These are phyloP conservation scores for Ajuga chamaepitys DNA, from an alignment of 257 asterid species.

Conservation along the genomic window DNA sequence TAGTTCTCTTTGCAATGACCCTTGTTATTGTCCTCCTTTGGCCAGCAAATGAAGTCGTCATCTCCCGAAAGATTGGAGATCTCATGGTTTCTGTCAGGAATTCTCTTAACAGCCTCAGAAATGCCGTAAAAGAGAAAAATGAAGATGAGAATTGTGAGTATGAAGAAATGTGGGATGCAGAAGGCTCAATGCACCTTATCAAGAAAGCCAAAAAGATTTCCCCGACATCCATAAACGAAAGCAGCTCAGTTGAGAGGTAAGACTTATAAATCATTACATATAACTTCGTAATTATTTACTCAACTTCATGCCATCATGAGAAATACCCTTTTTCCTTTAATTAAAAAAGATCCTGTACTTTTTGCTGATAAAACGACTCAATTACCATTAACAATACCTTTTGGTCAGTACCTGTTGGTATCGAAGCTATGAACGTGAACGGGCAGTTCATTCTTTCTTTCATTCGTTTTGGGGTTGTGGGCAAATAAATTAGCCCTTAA, in stretches of 20 bases:
- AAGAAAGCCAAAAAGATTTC: conserved; percentile 53
- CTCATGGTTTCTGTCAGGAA: conserved; percentile 31
- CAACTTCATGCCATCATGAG: too few relatives aligned
- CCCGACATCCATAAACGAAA: conserved; percentile 23
- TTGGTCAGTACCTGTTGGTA: too few relatives aligned
- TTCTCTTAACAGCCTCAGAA: conserved; percentile 34
- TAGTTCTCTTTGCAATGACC: conserved; percentile 60
- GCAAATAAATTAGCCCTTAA: too few relatives aligned
- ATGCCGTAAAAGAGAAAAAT: conserved; percentile 51
- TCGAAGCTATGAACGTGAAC: too few relatives aligned
- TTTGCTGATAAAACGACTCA: too few relatives aligned
- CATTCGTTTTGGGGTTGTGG: too few relatives aligned
- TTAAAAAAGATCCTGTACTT: too few relatives aligned
- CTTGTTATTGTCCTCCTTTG: conserved; percentile 49
- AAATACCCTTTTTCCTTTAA: too few relatives aligned
- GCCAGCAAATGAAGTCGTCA: conserved; percentile 56
- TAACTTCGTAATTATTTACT: background rate
- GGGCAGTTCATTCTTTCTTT: too few relatives aligned
- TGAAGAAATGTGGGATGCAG: conserved; percentile 95
- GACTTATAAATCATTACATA: background rate
- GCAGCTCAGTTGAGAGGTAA: conserved; percentile 57
- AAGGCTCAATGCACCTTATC: conserved; percentile 94
- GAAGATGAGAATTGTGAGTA: conserved; percentile 83
- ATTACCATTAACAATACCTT: too few relatives aligned
- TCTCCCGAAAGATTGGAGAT: conserved; percentile 30